phyloP scores from a whole-genome alignment of 1,284 basidiomycete species.

The Fomitopsis pinicola region DNA sequence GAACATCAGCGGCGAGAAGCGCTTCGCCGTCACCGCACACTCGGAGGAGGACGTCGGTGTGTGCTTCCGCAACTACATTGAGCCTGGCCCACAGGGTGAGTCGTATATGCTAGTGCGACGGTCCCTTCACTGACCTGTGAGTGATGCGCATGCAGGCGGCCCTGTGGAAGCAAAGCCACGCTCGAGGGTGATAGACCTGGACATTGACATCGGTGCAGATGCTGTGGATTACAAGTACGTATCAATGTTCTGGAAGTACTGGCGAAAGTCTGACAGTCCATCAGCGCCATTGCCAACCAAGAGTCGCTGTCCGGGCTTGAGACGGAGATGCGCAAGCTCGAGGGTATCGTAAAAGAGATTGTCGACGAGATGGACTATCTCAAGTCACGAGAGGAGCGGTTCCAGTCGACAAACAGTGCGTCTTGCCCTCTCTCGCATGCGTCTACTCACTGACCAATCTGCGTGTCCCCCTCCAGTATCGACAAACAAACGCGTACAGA shows the following conservation, averaged over 20 bases:
- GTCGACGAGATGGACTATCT: conserved; percentile 93
- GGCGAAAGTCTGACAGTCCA: neutral
- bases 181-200: conserved; percentile 80
- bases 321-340: conserved; percentile 97
- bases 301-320: conserved; percentile 95
- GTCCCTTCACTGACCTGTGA: neutral
- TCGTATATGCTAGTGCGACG: neutral
- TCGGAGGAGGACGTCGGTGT: conserved; percentile 93
- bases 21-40: conserved; percentile 93
- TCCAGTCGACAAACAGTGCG: conserved; percentile 91
- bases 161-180: conserved; percentile 44
- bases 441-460: neutral
- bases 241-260: neutral
- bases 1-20: conserved; percentile 85
- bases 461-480: conserved; percentile 55
- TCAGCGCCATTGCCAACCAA: conserved; percentile 95
- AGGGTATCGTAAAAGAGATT: conserved; percentile 92
- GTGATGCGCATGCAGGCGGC: conserved; percentile 31
- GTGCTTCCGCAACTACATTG: conserved; percentile 83
- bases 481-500: conserved; percentile 88
- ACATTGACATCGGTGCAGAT: conserved; percentile 97
- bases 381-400: conserved; percentile 84
- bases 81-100: conserved; percentile 52
- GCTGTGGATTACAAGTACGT: conserved; percentile 97
- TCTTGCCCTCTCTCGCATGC: conserved; percentile 1